Percentiles rank a stretch among this genome's conserved stretches.
phyloP scores from a whole-genome alignment of 768 basidiomycete species.

The Suillus lakei region DNA sequence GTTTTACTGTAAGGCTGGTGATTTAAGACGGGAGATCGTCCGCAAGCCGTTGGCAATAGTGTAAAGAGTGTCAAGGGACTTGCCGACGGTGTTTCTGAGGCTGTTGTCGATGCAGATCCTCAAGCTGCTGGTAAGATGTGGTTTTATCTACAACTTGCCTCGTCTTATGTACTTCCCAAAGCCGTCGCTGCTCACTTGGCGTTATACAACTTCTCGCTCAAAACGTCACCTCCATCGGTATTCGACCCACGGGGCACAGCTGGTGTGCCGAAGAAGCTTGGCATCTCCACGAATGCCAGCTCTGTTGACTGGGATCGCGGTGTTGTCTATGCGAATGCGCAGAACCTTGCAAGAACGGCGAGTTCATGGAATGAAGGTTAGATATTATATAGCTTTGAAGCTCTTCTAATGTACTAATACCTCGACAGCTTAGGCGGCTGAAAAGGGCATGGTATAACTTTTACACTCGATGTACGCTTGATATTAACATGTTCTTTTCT shows the following conservation, averaged over 20 bases:
- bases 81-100: constrained; percentile 63
- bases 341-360: constrained; percentile 82
- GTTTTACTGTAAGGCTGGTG: constrained; percentile 49
- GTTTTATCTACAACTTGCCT: neutral
- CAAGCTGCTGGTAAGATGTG: constrained; percentile 70
- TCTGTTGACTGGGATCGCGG: constrained; percentile 75
- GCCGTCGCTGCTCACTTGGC: constrained; percentile 83
- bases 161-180: constrained; percentile 25
- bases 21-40: constrained; percentile 64
- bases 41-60: constrained; percentile 74
- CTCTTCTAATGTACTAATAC: too few relatives aligned
- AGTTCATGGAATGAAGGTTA: constrained; percentile 24
- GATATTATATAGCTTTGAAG: too few relatives aligned
- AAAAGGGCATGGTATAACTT: too few relatives aligned
- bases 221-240: constrained; percentile 68
- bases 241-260: constrained; percentile 67
- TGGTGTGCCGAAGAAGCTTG: constrained; percentile 53
- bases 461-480: too few relatives aligned
- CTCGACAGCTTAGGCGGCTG: too few relatives aligned
- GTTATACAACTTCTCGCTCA: constrained; percentile 75
- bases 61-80: constrained; percentile 69
- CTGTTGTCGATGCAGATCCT: constrained; percentile 72
- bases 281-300: constrained; percentile 47
- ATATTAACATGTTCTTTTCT: too few relatives aligned
- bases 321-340: constrained; percentile 71